These are phyloP conservation scores for Scheffersomyces stambukii DNA, from an alignment of 1,139 yeast genomes.

Conservation along the genomic window DNA sequence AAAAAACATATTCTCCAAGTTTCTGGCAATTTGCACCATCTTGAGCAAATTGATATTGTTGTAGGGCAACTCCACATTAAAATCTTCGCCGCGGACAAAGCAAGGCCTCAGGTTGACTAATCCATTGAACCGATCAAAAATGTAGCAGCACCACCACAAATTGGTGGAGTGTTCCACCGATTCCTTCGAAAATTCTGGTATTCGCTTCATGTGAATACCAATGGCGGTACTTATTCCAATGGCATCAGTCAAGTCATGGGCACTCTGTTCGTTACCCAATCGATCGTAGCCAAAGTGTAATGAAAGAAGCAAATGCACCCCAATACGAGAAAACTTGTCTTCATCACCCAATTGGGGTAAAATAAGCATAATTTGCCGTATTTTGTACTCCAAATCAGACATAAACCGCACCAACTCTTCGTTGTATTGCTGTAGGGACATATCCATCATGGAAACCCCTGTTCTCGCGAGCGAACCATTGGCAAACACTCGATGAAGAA, in stretches of 20 bases:
- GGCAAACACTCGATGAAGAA: slow-evolving; percentile 18
- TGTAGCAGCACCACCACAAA: slow-evolving; percentile 35
- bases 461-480: slow-evolving; percentile 5
- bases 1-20: slow-evolving; percentile 23
- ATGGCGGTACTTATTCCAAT: slow-evolving; percentile 26
- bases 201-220: slow-evolving; percentile 28
- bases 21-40: slow-evolving; percentile 23
- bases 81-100: slow-evolving; percentile 26
- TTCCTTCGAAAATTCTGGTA: slow-evolving; percentile 7
- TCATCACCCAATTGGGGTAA: slow-evolving; percentile 35
- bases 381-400: slow-evolving; percentile 28
- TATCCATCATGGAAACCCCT: neutral
- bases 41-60: slow-evolving; percentile 20
- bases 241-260: slow-evolving; percentile 32
- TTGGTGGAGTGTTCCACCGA: slow-evolving; percentile 18
- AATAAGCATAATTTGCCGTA: slow-evolving; percentile 23
- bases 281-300: slow-evolving; percentile 26
- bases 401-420: slow-evolving; percentile 15
- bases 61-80: slow-evolving; percentile 30
- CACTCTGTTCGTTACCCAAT: slow-evolving; percentile 33
- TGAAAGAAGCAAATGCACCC: slow-evolving; percentile 26
- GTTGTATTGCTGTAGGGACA: no score
- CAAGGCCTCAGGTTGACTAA: slow-evolving; percentile 21
- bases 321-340: slow-evolving; percentile 27
- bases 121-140: slow-evolving; percentile 33